Evolutionary conservation across 441 rosid genomes (phyloP).

Genomic region (Syzygium malaccense): DNA sequence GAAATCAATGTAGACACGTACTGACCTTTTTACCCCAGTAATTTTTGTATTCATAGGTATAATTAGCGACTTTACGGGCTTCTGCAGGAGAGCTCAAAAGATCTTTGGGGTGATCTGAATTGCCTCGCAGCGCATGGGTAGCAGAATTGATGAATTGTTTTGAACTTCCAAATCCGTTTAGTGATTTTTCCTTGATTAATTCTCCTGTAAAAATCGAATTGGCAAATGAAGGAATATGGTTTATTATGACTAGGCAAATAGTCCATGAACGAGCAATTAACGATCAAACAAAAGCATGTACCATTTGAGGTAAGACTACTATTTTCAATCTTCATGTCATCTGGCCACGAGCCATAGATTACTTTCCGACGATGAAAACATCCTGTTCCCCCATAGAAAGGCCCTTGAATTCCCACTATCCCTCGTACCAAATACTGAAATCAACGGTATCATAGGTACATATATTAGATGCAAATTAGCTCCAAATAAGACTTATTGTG

Average conservation of each 20-base stretch:
- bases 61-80: slow-evolving; percentile 32
- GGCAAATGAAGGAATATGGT: neutral
- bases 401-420: slow-evolving; percentile 51
- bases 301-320: slow-evolving; percentile 3
- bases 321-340: slow-evolving; percentile 5
- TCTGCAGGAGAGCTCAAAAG: slow-evolving; percentile 14
- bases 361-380: slow-evolving; percentile 54
- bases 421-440: slow-evolving; percentile 27
- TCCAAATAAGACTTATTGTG: too few species aligned
- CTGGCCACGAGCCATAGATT: slow-evolving; percentile 35
- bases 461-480: too few species aligned
- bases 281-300: neutral
- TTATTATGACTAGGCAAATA: neutral
- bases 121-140: slow-evolving; percentile 30
- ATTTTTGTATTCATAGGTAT: slow-evolving; percentile 34
- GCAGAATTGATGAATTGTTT: slow-evolving; percentile 26
- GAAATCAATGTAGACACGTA: neutral
- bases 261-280: neutral
- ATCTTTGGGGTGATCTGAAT: neutral
- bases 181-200: neutral
- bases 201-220: slow-evolving; percentile 7
- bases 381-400: slow-evolving; percentile 42
- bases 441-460: neutral
- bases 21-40: slow-evolving; percentile 50
- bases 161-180: slow-evolving; percentile 33